phyloP scores from a whole-genome alignment of 2,329 filamentous ascomycete species.

The Aureobasidium leucospermi region DNA sequence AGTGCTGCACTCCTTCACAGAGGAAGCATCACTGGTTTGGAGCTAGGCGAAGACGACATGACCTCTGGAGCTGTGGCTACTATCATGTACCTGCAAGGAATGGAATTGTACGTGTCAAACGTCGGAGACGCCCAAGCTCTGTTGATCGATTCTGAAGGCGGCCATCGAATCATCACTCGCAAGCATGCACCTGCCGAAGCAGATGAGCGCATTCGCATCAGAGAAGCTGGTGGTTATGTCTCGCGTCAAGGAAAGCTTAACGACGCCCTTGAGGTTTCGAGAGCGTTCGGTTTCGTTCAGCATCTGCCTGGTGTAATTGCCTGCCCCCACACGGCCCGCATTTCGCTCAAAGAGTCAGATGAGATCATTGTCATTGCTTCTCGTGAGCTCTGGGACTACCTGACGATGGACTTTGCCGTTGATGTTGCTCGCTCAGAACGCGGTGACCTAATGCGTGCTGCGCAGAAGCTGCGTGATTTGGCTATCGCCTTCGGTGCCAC shows the following conservation, averaged over 20 bases:
- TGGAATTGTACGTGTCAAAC: constrained; percentile 89
- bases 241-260: constrained; percentile 92
- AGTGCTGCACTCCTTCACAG: constrained; percentile 52
- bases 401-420: constrained; percentile 81
- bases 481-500: constrained; percentile 93
- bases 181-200: constrained; percentile 92
- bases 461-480: constrained; percentile 88
- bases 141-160: constrained; percentile 81
- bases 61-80: constrained; percentile 88
- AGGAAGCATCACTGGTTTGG: constrained; percentile 62
- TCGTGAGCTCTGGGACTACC: constrained; percentile 89
- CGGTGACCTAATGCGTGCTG: constrained; percentile 84
- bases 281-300: constrained; percentile 91
- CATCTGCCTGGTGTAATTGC: constrained; percentile 90
- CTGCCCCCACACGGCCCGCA: constrained; percentile 71
- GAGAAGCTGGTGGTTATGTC: constrained; percentile 91
- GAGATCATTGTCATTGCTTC: constrained; percentile 91
- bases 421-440: constrained; percentile 85
- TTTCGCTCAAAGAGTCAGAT: constrained; percentile 77
- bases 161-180: constrained; percentile 72
- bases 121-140: constrained; percentile 95
- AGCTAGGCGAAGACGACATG: constrained; percentile 82
- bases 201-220: constrained; percentile 76
- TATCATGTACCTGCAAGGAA: constrained; percentile 79
- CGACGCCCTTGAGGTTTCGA: constrained; percentile 81